Evolutionary conservation across 805 yeast genomes (phyloP), one percentile per base, ranked within the genome.

Genomic region (Schwanniomyces yamadae): DNA sequence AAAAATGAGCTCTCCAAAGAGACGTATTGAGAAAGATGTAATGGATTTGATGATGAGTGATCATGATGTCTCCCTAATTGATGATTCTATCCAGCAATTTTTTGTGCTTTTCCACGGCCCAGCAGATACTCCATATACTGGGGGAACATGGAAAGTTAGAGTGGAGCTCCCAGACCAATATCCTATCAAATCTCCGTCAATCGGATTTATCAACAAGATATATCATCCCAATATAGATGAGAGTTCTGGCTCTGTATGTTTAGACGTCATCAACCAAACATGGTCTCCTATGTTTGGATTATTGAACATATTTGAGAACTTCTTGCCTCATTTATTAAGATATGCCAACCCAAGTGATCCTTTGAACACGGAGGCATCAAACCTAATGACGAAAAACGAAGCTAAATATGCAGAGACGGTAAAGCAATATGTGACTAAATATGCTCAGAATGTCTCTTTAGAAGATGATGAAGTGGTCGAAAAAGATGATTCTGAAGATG

Each of bases 251-350:
- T 80, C 95, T 0, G 96, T 91, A 5, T 91, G 99, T 61, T 77
- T 91, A 33, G 98, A 91, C 58, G 98, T 93, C 12, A 90, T 91
- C 45, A 91, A 91, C 58, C 96, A 91, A 55, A 88, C 98, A 0
- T 91, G 99, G 99, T 85, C 95, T 27, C 98, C 99, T 2, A 85
- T 91, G 88, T 91, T 89, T 68, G 97, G 93, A 37, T 74, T 93
- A 46, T 69, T 82, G 46, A 93, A 93, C 57, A 85, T 91, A 17
- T 87, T 93, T 57, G 98, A 91, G 53, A 82, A 87, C 55, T 93
- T 91, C 65, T 66, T 91, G 41, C 99, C 99, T 5, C 98, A 95
- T 50, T 66, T 91, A 39, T 68, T 91, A 43, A 77, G 90, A 37
- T 93, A 91, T 54, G 97, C 98, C 13, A 91, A 91, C 54, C 91